Base-by-base conservation (phyloP, 106 monocot species). In the Chionographis japonica region DNA sequence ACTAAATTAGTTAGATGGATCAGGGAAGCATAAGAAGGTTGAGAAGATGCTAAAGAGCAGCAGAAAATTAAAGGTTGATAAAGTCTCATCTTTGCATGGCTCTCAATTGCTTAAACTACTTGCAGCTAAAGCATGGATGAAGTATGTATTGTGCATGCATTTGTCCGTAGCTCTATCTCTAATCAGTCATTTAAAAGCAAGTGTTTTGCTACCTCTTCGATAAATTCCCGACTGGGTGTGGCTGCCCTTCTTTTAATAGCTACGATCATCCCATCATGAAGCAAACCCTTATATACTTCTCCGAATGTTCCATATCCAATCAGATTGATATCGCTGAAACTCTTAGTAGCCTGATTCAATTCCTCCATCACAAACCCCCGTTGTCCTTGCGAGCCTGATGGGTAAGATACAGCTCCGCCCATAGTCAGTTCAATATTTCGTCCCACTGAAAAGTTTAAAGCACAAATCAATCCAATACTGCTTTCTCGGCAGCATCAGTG, bases 271-370 rank as follows among this genome's bases (percentile, higher is more conserved):
- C 89, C 89, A 80, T 92, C 95, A 39, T 80, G 84, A 71, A 95
- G 91, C 63, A 95, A 75, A 50, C 95, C 95, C 78, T 95, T 95
- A 74, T 92, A 92, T 4, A 78, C 91, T 69, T 84, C 89, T 57
- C 95, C 95, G 76, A 95, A 95, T 60, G 58, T 79, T 54, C 95
- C 95, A 69, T 68, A 57, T 16, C 95, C 95, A 52, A 95, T 89
- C 35, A 95, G 71, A 84, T 95, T 88, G 27, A 84, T 76, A 41
- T 78, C 59, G 65, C 69, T 89, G 64, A 95, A 95, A 36, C 76
- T 80, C 51, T 85, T 95, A 40, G 95, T 92, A 52, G 95, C 95
- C 5, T 68, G 63, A 74, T 74, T 89, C 53, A 95, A 69, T 74
- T 95, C 95, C 58, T 92, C 86, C 35, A 95, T 50, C 2, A 20